Conservation (phyloP, 2,329 filamentous ascomycete genomes). For the Parastagonospora avenae region DNA sequence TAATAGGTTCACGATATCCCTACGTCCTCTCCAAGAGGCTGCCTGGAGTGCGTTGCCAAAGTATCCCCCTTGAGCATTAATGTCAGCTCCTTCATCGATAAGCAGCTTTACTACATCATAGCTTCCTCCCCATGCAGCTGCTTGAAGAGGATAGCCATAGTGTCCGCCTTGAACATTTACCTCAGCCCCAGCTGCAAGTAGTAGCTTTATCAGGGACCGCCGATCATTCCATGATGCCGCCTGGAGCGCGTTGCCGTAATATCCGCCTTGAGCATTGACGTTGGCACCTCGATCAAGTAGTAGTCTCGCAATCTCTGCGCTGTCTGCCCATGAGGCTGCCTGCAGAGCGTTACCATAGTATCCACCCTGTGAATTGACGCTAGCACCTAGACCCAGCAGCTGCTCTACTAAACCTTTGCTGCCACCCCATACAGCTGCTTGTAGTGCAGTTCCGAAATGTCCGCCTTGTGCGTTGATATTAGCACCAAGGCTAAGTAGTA, state of each 20-base stretch:
- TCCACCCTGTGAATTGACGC: constrained; percentile 4
- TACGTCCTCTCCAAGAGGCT: neutral
- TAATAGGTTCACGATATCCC: neutral
- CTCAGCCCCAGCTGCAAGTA: neutral
- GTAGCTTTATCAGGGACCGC: neutral
- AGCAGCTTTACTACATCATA: neutral
- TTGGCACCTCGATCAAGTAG: neutral
- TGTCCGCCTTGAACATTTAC: neutral
- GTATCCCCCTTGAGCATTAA: neutral
- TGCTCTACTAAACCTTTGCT: neutral
- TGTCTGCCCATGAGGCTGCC: neutral
- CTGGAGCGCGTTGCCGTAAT: neutral
- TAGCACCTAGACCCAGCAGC: neutral
- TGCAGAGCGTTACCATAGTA: constrained; percentile 2
- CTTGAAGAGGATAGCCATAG: neutral
- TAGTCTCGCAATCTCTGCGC: neutral
- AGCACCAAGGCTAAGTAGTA: constrained; percentile 1
- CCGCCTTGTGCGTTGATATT: neutral
- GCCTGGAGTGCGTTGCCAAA: neutral
- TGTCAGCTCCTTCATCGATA: neutral
- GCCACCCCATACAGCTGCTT: constrained; percentile 2
- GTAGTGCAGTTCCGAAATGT: neutral
- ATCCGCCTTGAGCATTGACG: neutral
- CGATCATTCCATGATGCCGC: neutral
- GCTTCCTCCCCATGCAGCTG: neutral